A percentile compares a stretch with the other conserved stretches of the same genome.
phyloP scores from a whole-genome alignment of 495 filamentous ascomycete genomes.

The Hyaloscypha hepaticicola region DNA sequence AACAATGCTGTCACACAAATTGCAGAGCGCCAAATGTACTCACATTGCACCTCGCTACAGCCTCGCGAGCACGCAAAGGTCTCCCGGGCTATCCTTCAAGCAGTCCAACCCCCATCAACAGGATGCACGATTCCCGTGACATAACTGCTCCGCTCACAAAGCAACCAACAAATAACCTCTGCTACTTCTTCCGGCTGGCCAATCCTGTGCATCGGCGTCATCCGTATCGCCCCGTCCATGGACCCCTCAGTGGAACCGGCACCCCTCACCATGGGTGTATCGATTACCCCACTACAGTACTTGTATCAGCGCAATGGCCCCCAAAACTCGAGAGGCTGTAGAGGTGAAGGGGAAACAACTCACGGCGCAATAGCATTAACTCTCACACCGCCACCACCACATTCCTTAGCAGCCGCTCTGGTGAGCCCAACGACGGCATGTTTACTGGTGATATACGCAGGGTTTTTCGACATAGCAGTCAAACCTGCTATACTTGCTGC shows the following conservation, averaged over 20 bases:
- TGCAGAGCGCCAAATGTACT: too few relatives aligned
- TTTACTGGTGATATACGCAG: conserved; percentile 52
- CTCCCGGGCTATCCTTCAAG: too few relatives aligned
- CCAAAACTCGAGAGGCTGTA: background rate
- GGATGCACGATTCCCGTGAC: conserved; percentile 53
- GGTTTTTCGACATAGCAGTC: conserved; percentile 30
- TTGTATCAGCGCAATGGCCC: background rate
- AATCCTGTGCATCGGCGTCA: conserved; percentile 45
- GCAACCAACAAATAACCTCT: conserved; percentile 50
- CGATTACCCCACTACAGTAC: conserved; percentile 35
- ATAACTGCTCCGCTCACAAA: conserved; percentile 46
- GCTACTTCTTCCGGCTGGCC: conserved; percentile 52
- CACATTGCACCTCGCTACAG: too few relatives aligned
- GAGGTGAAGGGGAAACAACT: background rate
- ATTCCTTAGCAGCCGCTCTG: conserved; percentile 52
- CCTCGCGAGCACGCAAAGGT: too few relatives aligned
- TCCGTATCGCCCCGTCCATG: conserved; percentile 24
- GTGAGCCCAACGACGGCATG: conserved; percentile 52
- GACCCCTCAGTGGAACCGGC: conserved; percentile 1
- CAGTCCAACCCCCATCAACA: conserved; percentile 37
- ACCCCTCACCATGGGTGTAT: conserved; percentile 15
- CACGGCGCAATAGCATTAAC: conserved; percentile 52
- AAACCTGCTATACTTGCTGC: conserved; percentile 10
- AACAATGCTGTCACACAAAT: too few relatives aligned
- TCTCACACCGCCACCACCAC: conserved; percentile 50